A percentile compares a stretch with the other conserved stretches of the same genome.
Conservation (phyloP, 2,329 filamentous ascomycete genomes). For the Helicocarpus griseus region DNA sequence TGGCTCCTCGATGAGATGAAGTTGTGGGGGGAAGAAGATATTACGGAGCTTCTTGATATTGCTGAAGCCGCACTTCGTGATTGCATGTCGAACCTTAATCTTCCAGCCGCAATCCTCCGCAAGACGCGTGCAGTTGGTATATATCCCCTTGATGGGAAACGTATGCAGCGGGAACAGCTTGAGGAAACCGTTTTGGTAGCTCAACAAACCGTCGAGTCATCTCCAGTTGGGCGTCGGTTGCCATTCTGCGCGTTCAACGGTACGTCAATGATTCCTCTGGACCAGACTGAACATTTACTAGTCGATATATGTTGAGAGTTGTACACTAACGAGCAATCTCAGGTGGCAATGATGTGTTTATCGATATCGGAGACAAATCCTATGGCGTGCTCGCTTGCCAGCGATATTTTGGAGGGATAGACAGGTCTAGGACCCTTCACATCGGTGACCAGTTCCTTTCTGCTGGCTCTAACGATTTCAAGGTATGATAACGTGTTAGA, state of each 20-base stretch:
- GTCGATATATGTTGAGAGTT: neutral
- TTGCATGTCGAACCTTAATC: constrained; percentile 66
- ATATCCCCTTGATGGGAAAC: constrained; percentile 53
- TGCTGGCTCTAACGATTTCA: constrained; percentile 94
- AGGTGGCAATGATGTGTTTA: constrained; percentile 91
- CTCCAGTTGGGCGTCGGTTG: constrained; percentile 55
- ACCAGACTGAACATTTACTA: neutral
- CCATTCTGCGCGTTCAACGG: constrained; percentile 98
- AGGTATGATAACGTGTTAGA: constrained; percentile 40
- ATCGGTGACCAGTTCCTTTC: constrained; percentile 94
- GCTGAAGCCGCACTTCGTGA: constrained; percentile 77
- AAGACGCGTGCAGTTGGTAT: constrained; percentile 84
- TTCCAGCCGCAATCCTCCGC: constrained; percentile 70
- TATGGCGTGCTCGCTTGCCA: constrained; percentile 93
- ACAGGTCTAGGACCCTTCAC: constrained; percentile 73
- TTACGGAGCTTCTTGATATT: constrained; percentile 72
- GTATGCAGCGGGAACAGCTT: constrained; percentile 75
- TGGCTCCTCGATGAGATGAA: constrained; percentile 52
- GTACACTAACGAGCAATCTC: neutral
- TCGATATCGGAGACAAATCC: constrained; percentile 96
- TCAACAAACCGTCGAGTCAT: constrained; percentile 83
- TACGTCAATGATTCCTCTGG: constrained; percentile 13
- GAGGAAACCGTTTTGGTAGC: constrained; percentile 94
- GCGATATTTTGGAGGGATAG: constrained; percentile 71
- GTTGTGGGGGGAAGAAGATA: constrained; percentile 51